phyloP scores from a whole-genome alignment of 106 monocot genomes.

The Dioscorea alata region DNA sequence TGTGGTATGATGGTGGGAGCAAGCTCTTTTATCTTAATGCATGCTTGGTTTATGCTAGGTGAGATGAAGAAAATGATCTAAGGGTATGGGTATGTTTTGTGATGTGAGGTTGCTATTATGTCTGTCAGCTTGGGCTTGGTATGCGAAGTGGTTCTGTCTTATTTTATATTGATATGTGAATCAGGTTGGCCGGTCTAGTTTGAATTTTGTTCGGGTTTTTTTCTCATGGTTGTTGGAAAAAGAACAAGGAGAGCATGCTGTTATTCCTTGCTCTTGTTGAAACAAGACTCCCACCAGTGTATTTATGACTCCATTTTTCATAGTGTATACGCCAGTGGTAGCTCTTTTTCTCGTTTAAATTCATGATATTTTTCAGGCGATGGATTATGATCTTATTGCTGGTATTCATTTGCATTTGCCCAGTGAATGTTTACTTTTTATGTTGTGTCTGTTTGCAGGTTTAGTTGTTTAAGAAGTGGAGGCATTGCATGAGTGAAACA shows the following conservation, averaged over 20 bases:
- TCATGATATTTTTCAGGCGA: too few species aligned
- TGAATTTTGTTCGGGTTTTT: background rate
- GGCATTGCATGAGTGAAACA: too few species aligned
- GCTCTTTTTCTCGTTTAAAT: too few species aligned
- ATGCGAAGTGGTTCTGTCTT: background rate
- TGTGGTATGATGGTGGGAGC: conserved; percentile 4
- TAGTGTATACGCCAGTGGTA: too few species aligned
- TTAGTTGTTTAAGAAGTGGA: too few species aligned
- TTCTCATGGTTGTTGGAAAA: conserved; percentile 2
- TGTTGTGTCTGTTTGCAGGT: too few species aligned
- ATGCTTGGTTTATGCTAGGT: conserved; percentile 13
- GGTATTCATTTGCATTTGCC: too few species aligned
- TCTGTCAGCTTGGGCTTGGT: background rate
- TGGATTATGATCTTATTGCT: too few species aligned
- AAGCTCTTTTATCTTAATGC: background rate
- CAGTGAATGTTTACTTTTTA: too few species aligned
- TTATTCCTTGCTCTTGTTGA: too few species aligned
- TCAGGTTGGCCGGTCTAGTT: background rate
- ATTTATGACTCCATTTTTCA: too few species aligned
- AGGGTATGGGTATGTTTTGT: background rate
- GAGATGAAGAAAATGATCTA: background rate
- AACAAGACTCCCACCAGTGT: too few species aligned
- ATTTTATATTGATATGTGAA: background rate
- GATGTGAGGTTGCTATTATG: background rate
- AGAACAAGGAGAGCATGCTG: background rate